phyloP scores from a whole-genome alignment of 345 rosid genomes.

The Eucalyptus shirleyi region DNA sequence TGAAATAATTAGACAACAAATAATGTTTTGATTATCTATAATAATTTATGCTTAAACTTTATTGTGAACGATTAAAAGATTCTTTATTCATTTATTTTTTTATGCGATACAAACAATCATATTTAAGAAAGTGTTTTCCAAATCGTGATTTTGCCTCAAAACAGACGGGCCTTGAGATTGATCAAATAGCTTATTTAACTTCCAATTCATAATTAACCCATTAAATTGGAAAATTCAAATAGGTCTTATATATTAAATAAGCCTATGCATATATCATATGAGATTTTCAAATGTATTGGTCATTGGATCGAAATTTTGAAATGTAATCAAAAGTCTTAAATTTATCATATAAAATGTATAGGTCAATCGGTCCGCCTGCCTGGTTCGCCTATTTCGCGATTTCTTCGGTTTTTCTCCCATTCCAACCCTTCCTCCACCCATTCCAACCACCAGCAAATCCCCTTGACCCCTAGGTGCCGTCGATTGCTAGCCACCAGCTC shows the following conservation, averaged over 20 bases:
- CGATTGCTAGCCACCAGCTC: no score
- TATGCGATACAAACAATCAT: accelerated
- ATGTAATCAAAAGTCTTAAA: background rate
- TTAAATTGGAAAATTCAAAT: background rate
- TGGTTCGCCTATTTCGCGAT: no score
- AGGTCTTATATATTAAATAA: background rate
- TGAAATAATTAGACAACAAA: background rate
- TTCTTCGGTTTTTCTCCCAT: no score
- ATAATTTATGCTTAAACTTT: background rate
- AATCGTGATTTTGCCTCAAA: background rate
- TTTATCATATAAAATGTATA: background rate
- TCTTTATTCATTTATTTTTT: background rate
- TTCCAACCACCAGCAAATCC: no score
- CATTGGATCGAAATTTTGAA: background rate
- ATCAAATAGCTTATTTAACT: background rate
- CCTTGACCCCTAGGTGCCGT: no score
- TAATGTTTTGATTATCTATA: background rate
- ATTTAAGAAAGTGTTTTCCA: background rate
- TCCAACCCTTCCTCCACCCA: no score
- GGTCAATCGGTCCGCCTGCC: no score
- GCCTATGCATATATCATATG: background rate
- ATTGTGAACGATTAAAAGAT: accelerated
- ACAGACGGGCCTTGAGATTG: accelerated
- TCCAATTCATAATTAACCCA: background rate
- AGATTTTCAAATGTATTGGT: background rate